phyloP scores from a whole-genome alignment of 2,329 filamentous ascomycete species.

The Teratosphaeria destructans region DNA sequence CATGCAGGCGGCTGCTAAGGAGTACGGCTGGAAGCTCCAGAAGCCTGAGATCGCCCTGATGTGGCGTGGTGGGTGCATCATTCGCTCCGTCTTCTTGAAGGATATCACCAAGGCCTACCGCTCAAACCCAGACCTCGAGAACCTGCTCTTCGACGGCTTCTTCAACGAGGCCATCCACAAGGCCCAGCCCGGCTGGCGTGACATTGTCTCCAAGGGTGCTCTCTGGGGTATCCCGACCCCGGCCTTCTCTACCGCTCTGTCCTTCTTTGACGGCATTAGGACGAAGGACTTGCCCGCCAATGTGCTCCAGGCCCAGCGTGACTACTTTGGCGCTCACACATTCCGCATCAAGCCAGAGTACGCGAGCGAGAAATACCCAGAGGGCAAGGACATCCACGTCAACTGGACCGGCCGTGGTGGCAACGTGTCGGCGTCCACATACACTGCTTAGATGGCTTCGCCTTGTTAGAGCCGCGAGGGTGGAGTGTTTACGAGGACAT shows the following conservation, averaged over 20 bases:
- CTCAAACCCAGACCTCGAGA: conserved; percentile 86
- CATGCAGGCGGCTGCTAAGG: conserved; percentile 96
- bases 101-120: conserved; percentile 98
- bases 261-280: conserved; percentile 98
- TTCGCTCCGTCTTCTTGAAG: conserved; percentile 99
- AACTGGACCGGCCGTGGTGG: conserved; percentile 99
- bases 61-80: conserved; percentile 99
- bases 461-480: not conserved
- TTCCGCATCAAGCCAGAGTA: conserved; percentile 45
- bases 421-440: conserved; percentile 93
- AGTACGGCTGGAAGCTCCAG: conserved; percentile 98
- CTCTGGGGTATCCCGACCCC: conserved; percentile 92
- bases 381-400: conserved; percentile 86
- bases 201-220: conserved; percentile 82
- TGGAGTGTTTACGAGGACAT: not conserved
- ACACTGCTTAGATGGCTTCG: conserved; percentile 64
- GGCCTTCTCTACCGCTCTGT: conserved; percentile 91
- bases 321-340: conserved; percentile 78
- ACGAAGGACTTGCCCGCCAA: conserved; percentile 96
- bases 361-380: conserved; percentile 56
- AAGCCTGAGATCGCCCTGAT: conserved; percentile 99
- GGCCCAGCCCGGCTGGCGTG: conserved; percentile 81
- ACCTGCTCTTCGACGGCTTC: conserved; percentile 97
- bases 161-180: conserved; percentile 99
- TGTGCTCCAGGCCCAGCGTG: conserved; percentile 95